A percentile compares a stretch with the other conserved stretches of the same genome.
Conservation (phyloP, 495 filamentous ascomycete species). For the Penicillium egyptiacum region DNA sequence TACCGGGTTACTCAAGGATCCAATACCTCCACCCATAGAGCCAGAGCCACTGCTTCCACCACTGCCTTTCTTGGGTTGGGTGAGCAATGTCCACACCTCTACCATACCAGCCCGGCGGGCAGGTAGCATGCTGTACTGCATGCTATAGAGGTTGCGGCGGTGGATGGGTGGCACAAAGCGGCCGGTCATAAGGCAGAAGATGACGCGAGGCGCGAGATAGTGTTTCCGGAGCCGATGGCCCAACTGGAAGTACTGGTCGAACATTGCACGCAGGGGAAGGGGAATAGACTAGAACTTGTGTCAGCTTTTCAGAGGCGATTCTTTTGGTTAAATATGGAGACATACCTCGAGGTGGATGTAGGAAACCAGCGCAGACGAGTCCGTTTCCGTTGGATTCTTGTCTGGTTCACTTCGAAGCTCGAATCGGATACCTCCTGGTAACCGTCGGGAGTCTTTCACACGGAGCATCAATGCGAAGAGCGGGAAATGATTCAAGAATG, state of each 20-base stretch:
- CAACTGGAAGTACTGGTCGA: constrained; percentile 95
- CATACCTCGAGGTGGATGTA: constrained; percentile 79
- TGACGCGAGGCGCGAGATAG: constrained; percentile 84
- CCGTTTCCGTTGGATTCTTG: constrained; percentile 20
- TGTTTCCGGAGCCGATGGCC: constrained; percentile 90
- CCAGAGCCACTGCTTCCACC: constrained; percentile 29
- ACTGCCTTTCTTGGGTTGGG: constrained; percentile 46
- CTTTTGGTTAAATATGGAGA: not conserved
- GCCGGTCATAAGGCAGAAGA: constrained; percentile 84
- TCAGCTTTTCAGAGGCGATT: constrained; percentile 9
- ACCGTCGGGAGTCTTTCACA: constrained; percentile 84
- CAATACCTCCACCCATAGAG: constrained; percentile 33
- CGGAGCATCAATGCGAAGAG: constrained; percentile 96
- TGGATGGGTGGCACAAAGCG: constrained; percentile 91
- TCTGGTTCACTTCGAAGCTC: constrained; percentile 66
- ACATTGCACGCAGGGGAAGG: constrained; percentile 86
- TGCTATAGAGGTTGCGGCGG: constrained; percentile 88
- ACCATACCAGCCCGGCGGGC: constrained; percentile 71
- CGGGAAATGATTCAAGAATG: constrained; percentile 96
- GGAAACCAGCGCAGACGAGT: constrained; percentile 53
- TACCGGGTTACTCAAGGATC: constrained; percentile 29
- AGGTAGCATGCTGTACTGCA: constrained; percentile 98
- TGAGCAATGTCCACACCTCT: constrained; percentile 83
- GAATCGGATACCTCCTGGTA: constrained; percentile 93
- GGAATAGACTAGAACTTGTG: constrained; percentile 68